phyloP scores from a whole-genome alignment of 2,329 filamentous ascomycete genomes.

The Colletotrichum godetiae region DNA sequence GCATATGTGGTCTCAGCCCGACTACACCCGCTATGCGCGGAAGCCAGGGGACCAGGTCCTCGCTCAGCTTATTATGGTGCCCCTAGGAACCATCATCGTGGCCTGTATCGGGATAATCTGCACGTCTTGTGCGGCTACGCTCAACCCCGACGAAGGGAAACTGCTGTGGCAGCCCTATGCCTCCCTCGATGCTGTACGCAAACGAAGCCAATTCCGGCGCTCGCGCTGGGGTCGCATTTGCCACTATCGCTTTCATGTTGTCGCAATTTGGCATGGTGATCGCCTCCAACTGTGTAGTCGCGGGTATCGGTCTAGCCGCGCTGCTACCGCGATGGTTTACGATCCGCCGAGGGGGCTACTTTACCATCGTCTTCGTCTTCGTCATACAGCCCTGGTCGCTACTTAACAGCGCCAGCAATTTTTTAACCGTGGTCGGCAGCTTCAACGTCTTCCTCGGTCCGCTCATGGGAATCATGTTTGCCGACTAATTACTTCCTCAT shows the following conservation, averaged over 20 bases:
- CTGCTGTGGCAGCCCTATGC: slow-evolving; percentile 42
- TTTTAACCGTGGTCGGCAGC: slow-evolving; percentile 40
- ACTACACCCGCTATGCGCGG: slow-evolving; percentile 40
- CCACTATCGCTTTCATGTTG: not conserved
- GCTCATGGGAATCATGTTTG: slow-evolving; percentile 47
- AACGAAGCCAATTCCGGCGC: slow-evolving; percentile 4
- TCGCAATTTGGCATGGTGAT: slow-evolving; percentile 27
- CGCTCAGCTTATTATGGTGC: slow-evolving; percentile 39
- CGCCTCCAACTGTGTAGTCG: slow-evolving; percentile 23
- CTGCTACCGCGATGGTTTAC: slow-evolving; percentile 38
- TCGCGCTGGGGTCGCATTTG: slow-evolving; percentile 15
- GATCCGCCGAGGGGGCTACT: slow-evolving; percentile 15
- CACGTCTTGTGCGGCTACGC: slow-evolving; percentile 38
- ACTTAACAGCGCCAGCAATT: slow-evolving; percentile 35
- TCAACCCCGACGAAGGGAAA: slow-evolving; percentile 37
- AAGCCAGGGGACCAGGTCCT: slow-evolving; percentile 39
- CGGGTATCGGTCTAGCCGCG: slow-evolving; percentile 40
- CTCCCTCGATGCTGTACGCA: slow-evolving; percentile 36
- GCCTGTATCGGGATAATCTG: slow-evolving; percentile 41
- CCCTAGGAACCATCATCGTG: slow-evolving; percentile 22
- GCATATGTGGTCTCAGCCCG: slow-evolving; percentile 40
- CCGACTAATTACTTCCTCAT: slow-evolving; percentile 47
- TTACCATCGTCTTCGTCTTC: slow-evolving; percentile 28
- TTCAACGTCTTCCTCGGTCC: slow-evolving; percentile 47
- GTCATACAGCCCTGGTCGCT: slow-evolving; percentile 37